Evolutionary conservation across 176 grass and related monocot genomes (phyloP), one percentile per base, ranked within the genome.

Genomic region (Leersia perrieri): DNA sequence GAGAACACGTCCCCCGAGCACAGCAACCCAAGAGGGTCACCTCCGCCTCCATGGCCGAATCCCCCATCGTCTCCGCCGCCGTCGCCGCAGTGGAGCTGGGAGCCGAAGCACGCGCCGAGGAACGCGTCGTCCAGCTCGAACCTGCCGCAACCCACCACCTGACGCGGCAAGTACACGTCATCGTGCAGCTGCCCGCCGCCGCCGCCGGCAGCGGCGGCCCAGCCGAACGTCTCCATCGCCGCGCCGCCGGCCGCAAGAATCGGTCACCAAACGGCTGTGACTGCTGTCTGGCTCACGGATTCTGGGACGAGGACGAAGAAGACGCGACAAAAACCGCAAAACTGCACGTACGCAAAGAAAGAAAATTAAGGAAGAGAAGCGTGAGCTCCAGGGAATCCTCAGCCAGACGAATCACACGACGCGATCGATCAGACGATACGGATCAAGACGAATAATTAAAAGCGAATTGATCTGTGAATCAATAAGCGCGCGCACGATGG

Each of bases 121-220:
- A 90, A 86, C 22, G 61, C 74, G 25, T 90, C 88, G 67, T 90
- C 88, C 36, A 78, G 55, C 16, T 86, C 83, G 67, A 86, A 67
- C 35, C 73, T 45, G 10, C 58, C 60, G 65, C 83, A 86, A 39
- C 83, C 63, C 0, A 39, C 13, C 83, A 11, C 5, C 68, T 14
- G 42, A 44, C 73, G 88, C 61, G 79, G 34, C 66, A 74, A 71
- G 67, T 81, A 81, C 13, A 73, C 73, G 7, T 86, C 83, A 18
- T 66, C 83, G 28, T 80, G 76, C 18, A 53, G 49, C 36, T 84
- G 81, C 7, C 74, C 80, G 11, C 77, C 70, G 65, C 77, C 65
- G n/a, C n/a, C n/a, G n/a, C n/a, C n/a, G n/a, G n/a, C n/a, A n/a
- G n/a, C n/a, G n/a, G n/a, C n/a, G 16, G 83, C 73, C 78, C 83